Evolutionary conservation across 148 eudicot species (phyloP).

Genomic region (Amaranthus hypochondriacus): DNA sequence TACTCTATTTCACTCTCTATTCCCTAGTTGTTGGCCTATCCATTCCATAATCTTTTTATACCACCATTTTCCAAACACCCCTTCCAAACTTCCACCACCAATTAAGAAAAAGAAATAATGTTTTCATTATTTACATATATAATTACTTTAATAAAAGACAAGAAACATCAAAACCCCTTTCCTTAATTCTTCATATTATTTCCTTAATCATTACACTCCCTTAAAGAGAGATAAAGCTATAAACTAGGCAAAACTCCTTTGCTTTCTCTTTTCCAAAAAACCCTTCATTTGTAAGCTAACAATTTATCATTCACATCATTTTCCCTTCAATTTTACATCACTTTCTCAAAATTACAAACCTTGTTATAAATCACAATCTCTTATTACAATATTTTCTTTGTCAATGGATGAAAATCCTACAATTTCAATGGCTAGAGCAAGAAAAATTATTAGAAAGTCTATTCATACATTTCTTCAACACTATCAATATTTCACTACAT

Average conservation of each 20-base stretch:
- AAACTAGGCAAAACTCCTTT: not conserved
- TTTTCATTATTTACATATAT: constrained; percentile 2
- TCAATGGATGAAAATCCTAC: constrained; percentile 24
- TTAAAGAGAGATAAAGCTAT: not conserved
- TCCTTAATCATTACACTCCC: not conserved
- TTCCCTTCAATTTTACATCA: constrained; percentile 24
- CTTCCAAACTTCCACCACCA: constrained; percentile 44
- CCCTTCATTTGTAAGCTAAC: constrained; percentile 11
- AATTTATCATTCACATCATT: constrained; percentile 7
- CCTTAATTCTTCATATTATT: constrained; percentile 16
- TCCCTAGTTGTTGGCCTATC: constrained; percentile 59
- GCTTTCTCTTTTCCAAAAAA: not conserved
- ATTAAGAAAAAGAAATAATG: constrained; percentile 8
- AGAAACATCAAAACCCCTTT: constrained; percentile 20
- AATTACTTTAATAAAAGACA: constrained; percentile 5
- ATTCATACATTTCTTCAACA: constrained; percentile 45
- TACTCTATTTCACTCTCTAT: constrained; percentile 19
- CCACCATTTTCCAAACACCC: constrained; percentile 42
- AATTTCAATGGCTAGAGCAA: constrained; percentile 34
- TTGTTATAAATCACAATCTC: constrained; percentile 5
- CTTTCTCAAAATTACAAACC: not conserved
- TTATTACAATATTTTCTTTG: not conserved
- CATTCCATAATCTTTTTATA: constrained; percentile 30
- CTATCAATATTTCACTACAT: constrained; percentile 55
- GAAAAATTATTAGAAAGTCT: constrained; percentile 54